A percentile compares a stretch with the other conserved stretches of the same genome.
Evolutionary conservation across 257 asterid species (phyloP).

Genomic region (Ilex aquifolium): DNA sequence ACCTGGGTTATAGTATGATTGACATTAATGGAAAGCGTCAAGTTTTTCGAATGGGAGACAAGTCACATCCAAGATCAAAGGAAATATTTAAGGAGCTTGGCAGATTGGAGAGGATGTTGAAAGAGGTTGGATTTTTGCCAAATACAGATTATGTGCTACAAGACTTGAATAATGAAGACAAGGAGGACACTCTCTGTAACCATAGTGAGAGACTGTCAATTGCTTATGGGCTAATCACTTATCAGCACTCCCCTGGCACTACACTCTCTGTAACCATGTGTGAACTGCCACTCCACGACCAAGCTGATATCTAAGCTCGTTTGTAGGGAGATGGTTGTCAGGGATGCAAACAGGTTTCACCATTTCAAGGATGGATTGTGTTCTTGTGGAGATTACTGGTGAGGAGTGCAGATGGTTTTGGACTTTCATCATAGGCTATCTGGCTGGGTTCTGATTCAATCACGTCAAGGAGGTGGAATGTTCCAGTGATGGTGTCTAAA

Average conservation of each 20-base stretch:
- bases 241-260: constrained; percentile 23
- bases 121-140: too few relatives aligned
- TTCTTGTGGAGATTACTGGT: constrained; percentile 25
- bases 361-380: too few relatives aligned
- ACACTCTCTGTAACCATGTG: constrained; percentile 29
- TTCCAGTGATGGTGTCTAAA: too few relatives aligned
- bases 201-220: constrained; percentile 51
- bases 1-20: constrained; percentile 35
- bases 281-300: constrained; percentile 43
- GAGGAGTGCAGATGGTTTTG: too few relatives aligned
- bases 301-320: constrained; percentile 41
- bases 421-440: too few relatives aligned
- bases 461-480: too few relatives aligned
- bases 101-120: too few relatives aligned
- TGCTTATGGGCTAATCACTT: constrained; percentile 38
- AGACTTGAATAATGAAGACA: constrained; percentile 40
- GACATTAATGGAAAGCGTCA: constrained; percentile 44
- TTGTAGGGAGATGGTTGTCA: constrained; percentile 30
- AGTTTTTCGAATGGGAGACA: constrained; percentile 41
- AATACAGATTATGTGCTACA: too few relatives aligned
- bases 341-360: constrained; percentile 35
- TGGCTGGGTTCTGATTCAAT: too few relatives aligned
- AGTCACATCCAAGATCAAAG: constrained; percentile 27
- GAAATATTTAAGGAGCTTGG: constrained; percentile 34
- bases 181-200: constrained; percentile 28